Base-by-base conservation (phyloP, 2,329 filamentous ascomycete genomes). In the Raffaelea ambrosiae region DNA sequence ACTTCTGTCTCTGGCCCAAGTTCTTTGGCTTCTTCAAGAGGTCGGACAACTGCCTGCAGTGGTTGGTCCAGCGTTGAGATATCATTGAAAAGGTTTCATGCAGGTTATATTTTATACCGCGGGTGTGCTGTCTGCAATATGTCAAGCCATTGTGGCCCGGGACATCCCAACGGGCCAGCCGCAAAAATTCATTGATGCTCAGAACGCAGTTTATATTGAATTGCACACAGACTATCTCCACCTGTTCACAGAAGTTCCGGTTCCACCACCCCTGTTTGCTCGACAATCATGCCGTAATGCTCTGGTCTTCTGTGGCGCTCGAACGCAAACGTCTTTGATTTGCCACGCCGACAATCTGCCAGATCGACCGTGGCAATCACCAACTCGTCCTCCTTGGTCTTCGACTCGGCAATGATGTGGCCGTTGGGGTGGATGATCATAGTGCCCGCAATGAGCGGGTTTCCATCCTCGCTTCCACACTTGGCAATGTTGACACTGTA, bases 361-460 rank as follows among this genome's bases (percentile, higher is more conserved):
- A 76, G 56, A 55, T 76, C 70, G 43, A 73, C 69, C 39, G 72
- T 70, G 2, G 71, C 72, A 20, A 73, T 62, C 0, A 76, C 61
- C 45, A 76, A 52, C 61, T 76, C 73, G 52, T 77, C 73, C 7
- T 51, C 65, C 23, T 64, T 69, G 0, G 66, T 71, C 54, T 64
- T 67, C 9, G 68, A 66, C 58, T 76, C 70, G 0, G 70, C 72
- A 20, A 77, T 54, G 3, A 74, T 63, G 52, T 68, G 64, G 3
- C 73, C 73, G 47, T 73, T 64, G 0, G 71, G 71, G 46, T 63
- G 65, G 7, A 69, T 62, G 46, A 75, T 73, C 47, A 65, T 62
- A 46, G 66, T 72, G 5, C 70, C 71, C 2, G 60, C 71, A 44
- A 76, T 73, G 44, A 76, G 58, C 22, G 46, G 42, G 41, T 68